phyloP scores from a whole-genome alignment of 2,329 filamentous ascomycete genomes.

The Berkeleyomyces rouxiae region DNA sequence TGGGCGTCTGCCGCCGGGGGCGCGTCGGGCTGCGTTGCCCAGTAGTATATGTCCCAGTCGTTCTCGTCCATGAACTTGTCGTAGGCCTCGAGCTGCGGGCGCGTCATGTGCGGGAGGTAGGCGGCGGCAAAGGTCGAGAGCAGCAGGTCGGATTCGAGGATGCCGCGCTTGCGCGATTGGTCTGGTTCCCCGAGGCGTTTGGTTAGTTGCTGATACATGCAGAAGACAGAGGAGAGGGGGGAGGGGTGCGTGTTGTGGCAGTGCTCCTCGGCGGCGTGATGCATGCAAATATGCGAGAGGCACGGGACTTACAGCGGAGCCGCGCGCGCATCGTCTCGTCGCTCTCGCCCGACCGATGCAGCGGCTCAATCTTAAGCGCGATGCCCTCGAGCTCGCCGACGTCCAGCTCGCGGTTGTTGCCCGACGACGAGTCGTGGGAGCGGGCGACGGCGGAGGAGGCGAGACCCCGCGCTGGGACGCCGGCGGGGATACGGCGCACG shows the following conservation, averaged over 20 bases:
- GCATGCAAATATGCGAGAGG: neutral
- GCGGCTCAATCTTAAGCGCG: constrained; percentile 76
- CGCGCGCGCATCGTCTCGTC: constrained; percentile 72
- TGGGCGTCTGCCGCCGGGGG: constrained; percentile 30
- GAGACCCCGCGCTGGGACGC: constrained; percentile 15
- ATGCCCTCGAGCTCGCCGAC: constrained; percentile 81
- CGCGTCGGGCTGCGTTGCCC: constrained; percentile 71
- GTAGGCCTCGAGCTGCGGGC: constrained; percentile 62
- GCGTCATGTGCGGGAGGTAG: constrained; percentile 58
- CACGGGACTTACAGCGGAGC: constrained; percentile 43
- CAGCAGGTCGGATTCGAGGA: constrained; percentile 85
- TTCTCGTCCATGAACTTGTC: constrained; percentile 94
- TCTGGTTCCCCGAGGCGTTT: constrained; percentile 35
- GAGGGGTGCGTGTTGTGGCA: neutral
- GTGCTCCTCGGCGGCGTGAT: neutral
- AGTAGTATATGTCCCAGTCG: constrained; percentile 99
- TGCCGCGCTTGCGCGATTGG: constrained; percentile 92
- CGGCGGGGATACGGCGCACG: constrained; percentile 14
- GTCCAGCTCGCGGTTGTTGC: constrained; percentile 40
- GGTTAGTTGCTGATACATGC: neutral
- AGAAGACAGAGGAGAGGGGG: no score
- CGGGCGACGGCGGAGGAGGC: constrained; percentile 16
- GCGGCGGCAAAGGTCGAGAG: constrained; percentile 85
- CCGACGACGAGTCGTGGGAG: constrained; percentile 15
- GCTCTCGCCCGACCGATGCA: constrained; percentile 72